Evolutionary conservation across 129 eudicot genomes (phyloP), one percentile per base, ranked within the genome.

Genomic region (Flaveria sonorensis): DNA sequence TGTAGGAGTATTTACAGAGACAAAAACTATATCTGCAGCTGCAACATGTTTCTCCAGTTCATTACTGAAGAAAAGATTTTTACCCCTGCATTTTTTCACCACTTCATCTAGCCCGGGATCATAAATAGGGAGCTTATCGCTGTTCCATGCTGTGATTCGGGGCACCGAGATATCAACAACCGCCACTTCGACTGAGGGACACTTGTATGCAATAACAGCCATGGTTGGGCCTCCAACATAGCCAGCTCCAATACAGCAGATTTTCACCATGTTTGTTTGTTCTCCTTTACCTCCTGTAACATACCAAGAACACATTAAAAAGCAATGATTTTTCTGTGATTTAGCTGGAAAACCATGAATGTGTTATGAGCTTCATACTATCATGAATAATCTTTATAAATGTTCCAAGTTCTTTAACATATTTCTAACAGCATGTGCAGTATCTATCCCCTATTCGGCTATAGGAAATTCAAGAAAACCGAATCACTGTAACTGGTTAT

Each of bases 151-250:
- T 40, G 72, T 67, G 72, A 67, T 67, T 19, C 52, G 52, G 7
- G 72, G 52, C 51, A 67, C 52, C 1, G 72, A 67, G 52, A 67
- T 67, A 19, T 67, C 72, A 43, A 67, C 72, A 40, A 67, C 72
- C 9, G 7, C 51, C n/a, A 67, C 72, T 67, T 67, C 52, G 20
- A 67, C n/a, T 7, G 72, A 40, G 19, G 53, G 72, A 16, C 72
- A 67, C n/a, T 67, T 67, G 50, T n/a, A 67, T 24, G 74, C 74
- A 24, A 70, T 70, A 9, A 70, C 74, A 21, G 61, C 74, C 74
- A 70, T 47, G 23, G 96, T 63, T 30, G 68, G 68, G 20, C 68
- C 68, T 63, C 46, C 68, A 63, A 63, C 68, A 63, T 63, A 63
- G 1, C 68, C 68, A 6, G 45, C 68, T 63, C 68, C 68, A 63